Evolutionary conservation across 176 grass and related monocot genomes (phyloP).

Genomic region (Otatea glauca): DNA sequence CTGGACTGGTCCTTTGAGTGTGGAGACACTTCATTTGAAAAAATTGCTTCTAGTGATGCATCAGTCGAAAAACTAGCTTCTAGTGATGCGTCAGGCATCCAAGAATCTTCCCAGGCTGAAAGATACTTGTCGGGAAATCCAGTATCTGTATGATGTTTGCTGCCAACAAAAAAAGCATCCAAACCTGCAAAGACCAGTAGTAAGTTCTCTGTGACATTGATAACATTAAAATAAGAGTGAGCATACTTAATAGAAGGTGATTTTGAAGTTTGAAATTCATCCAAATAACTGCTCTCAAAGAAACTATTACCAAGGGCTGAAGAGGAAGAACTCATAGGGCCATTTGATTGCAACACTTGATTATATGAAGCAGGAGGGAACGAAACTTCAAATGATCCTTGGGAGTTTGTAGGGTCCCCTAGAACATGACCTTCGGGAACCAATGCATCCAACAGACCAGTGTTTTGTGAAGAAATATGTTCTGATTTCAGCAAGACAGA

Average conservation of each 20-base stretch:
- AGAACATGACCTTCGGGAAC: conserved; percentile 33
- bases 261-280: conserved; percentile 38
- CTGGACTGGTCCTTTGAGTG: conserved; percentile 4
- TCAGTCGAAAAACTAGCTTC: background rate
- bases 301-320: conserved; percentile 18
- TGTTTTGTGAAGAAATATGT: conserved; percentile 24
- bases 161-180: background rate
- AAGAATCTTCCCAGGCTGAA: background rate
- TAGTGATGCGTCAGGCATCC: conserved; percentile 24
- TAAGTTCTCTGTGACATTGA: conserved; percentile 15
- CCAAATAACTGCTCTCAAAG: background rate
- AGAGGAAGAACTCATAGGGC: conserved; percentile 23
- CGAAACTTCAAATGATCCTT: conserved; percentile 30
- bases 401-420: conserved; percentile 13
- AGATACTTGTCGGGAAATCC: background rate
- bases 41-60: conserved; percentile 24
- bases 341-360: conserved; percentile 15
- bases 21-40: background rate
- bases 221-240: background rate
- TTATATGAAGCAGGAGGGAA: conserved; percentile 3
- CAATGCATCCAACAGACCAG: conserved; percentile 37
- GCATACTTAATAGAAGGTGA: conserved; percentile 39
- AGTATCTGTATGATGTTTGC: background rate
- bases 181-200: conserved; percentile 37
- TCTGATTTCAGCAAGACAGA: conserved; percentile 16